Percentiles rank a stretch among this genome's conserved stretches.
phyloP scores from a whole-genome alignment of 176 grass and related monocot species.

The Oryza brachyantha region DNA sequence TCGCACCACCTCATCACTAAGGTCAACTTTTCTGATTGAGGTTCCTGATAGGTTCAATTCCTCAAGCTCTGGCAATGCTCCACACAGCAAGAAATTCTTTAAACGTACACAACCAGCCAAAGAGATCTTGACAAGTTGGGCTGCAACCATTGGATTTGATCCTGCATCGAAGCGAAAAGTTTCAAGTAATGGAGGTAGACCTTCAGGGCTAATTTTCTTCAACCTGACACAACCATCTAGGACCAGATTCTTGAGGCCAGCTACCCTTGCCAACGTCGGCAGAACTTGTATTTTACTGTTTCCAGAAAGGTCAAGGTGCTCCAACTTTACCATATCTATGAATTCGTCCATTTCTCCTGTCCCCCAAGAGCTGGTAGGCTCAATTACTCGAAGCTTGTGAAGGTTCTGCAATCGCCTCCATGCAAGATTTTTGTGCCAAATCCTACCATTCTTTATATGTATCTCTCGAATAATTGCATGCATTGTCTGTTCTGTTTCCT shows the following conservation, averaged over 20 bases:
- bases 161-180: neutral
- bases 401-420: neutral
- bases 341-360: neutral
- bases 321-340: neutral
- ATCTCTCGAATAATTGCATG: neutral
- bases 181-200: neutral
- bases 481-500: neutral
- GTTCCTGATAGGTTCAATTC: neutral
- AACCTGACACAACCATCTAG: slow-evolving; percentile 1
- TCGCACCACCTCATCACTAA: neutral
- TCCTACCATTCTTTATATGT: neutral
- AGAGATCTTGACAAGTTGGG: neutral
- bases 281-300: neutral
- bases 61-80: neutral
- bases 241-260: neutral
- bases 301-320: neutral
- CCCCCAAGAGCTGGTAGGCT: neutral
- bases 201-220: neutral
- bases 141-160: neutral
- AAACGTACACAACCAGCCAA: neutral
- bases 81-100: neutral
- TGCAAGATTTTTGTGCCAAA: neutral
- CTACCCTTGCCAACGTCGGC: neutral
- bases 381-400: slow-evolving; percentile 13
- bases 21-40: neutral